Evolutionary conservation across 2,329 filamentous ascomycete genomes (phyloP), one percentile per base, ranked within the genome.

Genomic region (Penicillium polonicum): DNA sequence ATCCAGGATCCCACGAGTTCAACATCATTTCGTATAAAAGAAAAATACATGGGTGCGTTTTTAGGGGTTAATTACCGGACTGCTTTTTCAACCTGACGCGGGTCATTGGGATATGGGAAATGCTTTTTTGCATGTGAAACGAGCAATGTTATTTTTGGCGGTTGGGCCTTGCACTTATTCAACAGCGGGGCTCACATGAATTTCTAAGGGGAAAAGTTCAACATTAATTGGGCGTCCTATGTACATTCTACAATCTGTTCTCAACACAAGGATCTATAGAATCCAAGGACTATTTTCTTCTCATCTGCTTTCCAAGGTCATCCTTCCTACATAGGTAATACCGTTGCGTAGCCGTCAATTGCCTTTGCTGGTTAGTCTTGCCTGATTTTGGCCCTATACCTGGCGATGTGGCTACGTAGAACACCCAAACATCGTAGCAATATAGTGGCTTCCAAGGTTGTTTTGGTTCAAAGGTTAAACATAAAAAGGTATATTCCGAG

Each of bases 71-170:
- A 66, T 70, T 70, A 70, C 65, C 66, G 71, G 72, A 70, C 72
- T 74, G 71, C 70, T 74, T 72, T 72, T 74, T 74, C 71, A 73
- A 74, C 71, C 71, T 72, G 65, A 72, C 63, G 66, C 68, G 69
- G 71, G 66, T 68, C 68, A 71, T 65, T 68, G 70, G 72, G 71
- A 68, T 68, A 72, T 65, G 66, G 65, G 60, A 61, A 61, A 57
- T 61, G 60, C 63, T 68, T 43, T 56, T 55, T 63, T 58, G 63
- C 61, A 63, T 64, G 54, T 57, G 63, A 62, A 52, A 65, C 59
- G 63, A 66, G 60, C 59, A 62, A 48, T 55, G 31, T 60, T 48
- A 25, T 46, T 60, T 62, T 58, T 53, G 42, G 48, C 60, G 54
- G 41, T 21, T 57, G 55, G 52, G 55, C 33, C 59, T 65, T 55